Conservation (phyloP, 441 rosid species). For the California macrophylla region DNA sequence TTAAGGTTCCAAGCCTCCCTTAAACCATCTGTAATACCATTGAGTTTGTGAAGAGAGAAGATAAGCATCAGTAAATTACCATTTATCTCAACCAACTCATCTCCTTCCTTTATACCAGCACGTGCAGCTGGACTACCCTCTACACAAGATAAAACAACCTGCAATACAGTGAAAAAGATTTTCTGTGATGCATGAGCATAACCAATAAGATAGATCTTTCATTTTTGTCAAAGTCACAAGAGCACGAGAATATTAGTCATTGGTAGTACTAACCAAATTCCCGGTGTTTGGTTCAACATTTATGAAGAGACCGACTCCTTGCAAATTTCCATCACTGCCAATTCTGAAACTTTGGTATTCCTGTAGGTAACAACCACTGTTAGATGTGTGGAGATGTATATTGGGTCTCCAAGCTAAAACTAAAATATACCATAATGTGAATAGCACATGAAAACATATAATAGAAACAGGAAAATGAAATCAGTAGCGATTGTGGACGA, state of each 20-base stretch:
- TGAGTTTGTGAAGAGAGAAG: conserved; percentile 6
- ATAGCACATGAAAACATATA: not conserved
- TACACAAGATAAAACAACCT: conserved; percentile 74
- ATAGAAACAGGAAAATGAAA: not conserved
- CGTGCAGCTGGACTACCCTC: conserved; percentile 84
- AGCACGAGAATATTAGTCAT: not conserved
- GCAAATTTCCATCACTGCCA: conserved; percentile 78
- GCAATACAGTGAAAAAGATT: conserved; percentile 15
- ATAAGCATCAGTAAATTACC: conserved; percentile 32
- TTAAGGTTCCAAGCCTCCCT: not conserved
- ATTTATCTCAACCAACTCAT: conserved; percentile 79
- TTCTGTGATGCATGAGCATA: not conserved
- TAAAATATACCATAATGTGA: not conserved
- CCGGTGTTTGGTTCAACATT: conserved; percentile 64
- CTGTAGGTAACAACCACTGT: conserved; percentile 27
- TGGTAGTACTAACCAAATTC: conserved; percentile 55
- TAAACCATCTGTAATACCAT: not conserved
- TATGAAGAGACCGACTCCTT: conserved; percentile 80
- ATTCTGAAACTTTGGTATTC: conserved; percentile 82
- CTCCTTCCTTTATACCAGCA: conserved; percentile 74
- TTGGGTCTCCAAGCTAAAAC: not conserved
- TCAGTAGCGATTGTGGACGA: not conserved
- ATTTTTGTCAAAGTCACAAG: not conserved
- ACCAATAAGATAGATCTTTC: not conserved
- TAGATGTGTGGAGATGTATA: not conserved